A percentile compares a stretch with the other conserved stretches of the same genome.
Evolutionary conservation across 805 yeast species (phyloP).

Genomic region (Kluyveromyces aestuarii): DNA sequence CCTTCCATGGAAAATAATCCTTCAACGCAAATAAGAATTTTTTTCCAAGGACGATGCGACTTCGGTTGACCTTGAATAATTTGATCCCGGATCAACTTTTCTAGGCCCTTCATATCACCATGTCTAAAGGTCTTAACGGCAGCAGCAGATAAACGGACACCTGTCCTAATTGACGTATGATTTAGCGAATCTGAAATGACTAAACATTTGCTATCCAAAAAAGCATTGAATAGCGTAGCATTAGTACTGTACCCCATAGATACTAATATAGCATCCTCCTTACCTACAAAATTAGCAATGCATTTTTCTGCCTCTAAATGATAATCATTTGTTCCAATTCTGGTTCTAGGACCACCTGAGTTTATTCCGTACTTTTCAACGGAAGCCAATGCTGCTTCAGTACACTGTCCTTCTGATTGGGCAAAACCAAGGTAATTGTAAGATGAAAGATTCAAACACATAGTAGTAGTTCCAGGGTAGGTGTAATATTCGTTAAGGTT

Average conservation of each 20-base stretch:
- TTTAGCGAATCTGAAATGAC: conserved; percentile 91
- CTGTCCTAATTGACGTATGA: conserved; percentile 93
- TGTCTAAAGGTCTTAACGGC: conserved; percentile 87
- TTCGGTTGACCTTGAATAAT: conserved; percentile 93
- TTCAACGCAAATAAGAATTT: conserved; percentile 77
- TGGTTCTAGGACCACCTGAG: conserved; percentile 66
- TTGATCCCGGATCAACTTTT: conserved; percentile 67
- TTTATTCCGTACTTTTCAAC: conserved; percentile 68
- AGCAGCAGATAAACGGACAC: conserved; percentile 88
- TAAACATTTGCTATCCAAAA: conserved; percentile 79
- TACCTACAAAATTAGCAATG: conserved; percentile 81
- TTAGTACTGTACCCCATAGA: conserved; percentile 97
- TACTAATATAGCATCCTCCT: conserved; percentile 76
- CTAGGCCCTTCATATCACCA: conserved; percentile 77
- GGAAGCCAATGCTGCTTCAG: conserved; percentile 59
- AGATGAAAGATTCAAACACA: conserved; percentile 78
- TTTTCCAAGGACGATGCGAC: conserved; percentile 93
- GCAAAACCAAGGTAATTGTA: conserved; percentile 97
- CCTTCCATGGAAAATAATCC: conserved; percentile 94
- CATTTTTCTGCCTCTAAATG: conserved; percentile 66
- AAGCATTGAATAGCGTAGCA: conserved; percentile 73
- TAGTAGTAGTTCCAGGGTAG: conserved; percentile 66
- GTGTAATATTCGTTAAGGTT: conserved; percentile 57
- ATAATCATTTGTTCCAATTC: conserved; percentile 67
- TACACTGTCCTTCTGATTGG: conserved; percentile 86